A percentile compares a stretch with the other conserved stretches of the same genome.
Evolutionary conservation across 108 stramenopile species (phyloP).

Genomic region (Nitzschia inconspicua): DNA sequence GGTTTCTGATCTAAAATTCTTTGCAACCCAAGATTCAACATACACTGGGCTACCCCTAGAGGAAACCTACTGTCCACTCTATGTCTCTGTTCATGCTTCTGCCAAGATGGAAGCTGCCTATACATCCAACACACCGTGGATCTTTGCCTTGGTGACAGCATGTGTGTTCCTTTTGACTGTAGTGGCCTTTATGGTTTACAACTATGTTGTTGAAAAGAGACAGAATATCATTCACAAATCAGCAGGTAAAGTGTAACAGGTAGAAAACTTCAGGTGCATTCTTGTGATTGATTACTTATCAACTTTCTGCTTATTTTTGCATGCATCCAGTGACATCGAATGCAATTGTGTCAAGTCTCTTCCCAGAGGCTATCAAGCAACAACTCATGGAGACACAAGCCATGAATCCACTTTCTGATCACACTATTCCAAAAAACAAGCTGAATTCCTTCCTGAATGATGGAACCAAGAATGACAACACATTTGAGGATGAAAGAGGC

Average conservation of each 20-base stretch:
- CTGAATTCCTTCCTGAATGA: not conserved
- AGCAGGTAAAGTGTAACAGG: too few species aligned
- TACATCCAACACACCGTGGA: constrained; percentile 2
- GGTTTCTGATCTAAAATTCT: not conserved
- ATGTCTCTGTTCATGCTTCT: constrained; percentile 17
- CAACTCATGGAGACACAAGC: not conserved
- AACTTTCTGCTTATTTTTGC: too few species aligned
- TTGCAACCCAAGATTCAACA: constrained; percentile 2
- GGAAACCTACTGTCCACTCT: constrained; percentile 11
- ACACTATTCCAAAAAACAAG: not conserved
- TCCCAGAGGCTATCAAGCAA: constrained; percentile 18
- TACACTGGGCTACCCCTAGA: constrained; percentile 3
- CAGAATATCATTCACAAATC: constrained; percentile 17
- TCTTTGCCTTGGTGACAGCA: constrained; percentile 4
- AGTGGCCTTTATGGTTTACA: constrained; percentile 22
- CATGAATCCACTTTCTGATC: not conserved
- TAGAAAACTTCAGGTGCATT: too few species aligned
- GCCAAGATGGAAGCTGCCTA: constrained; percentile 4
- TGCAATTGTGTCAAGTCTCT: constrained; percentile 15
- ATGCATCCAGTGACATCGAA: not conserved
- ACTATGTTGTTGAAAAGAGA: constrained; percentile 26
- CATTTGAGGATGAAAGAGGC: not conserved
- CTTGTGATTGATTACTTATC: too few species aligned
- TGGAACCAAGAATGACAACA: not conserved
- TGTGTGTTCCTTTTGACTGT: constrained; percentile 25